These are phyloP conservation scores for Lipomyces yamadae DNA, from an alignment of 805 yeast genomes.

Conservation along the genomic window DNA sequence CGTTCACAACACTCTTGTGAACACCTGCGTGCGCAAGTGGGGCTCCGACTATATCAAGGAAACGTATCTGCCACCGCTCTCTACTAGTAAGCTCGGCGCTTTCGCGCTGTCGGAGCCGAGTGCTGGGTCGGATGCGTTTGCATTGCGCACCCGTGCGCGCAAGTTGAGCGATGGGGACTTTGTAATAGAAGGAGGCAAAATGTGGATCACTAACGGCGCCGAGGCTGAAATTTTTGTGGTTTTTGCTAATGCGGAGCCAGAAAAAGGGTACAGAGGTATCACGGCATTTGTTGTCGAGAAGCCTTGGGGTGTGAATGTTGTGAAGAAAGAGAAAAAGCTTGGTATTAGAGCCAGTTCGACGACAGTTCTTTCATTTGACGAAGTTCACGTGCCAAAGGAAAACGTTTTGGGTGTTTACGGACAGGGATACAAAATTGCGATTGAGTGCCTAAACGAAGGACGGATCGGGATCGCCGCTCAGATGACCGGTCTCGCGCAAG, in stretches of 20 bases:
- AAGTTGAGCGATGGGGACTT: slow-evolving; percentile 49
- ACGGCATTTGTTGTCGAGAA: slow-evolving; percentile 52
- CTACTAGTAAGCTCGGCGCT: slow-evolving; percentile 47
- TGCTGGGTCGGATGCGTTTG: slow-evolving; percentile 54
- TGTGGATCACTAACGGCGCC: slow-evolving; percentile 54
- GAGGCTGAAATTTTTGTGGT: slow-evolving; percentile 52
- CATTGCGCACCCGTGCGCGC: slow-evolving; percentile 49
- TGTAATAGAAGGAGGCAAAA: slow-evolving; percentile 50
- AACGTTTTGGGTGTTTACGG: slow-evolving; percentile 52
- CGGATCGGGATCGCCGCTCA: slow-evolving; percentile 55
- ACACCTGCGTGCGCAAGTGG: slow-evolving; percentile 49
- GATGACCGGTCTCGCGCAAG: slow-evolving; percentile 53
- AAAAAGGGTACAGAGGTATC: slow-evolving; percentile 52
- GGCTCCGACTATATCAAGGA: slow-evolving; percentile 48
- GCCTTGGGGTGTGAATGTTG: slow-evolving; percentile 50
- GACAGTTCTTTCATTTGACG: slow-evolving; percentile 50
- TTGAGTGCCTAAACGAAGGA: slow-evolving; percentile 52
- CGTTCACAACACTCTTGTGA: slow-evolving; percentile 54
- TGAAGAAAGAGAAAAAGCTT: slow-evolving; percentile 53
- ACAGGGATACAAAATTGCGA: slow-evolving; percentile 54
- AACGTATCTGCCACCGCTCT: slow-evolving; percentile 50
- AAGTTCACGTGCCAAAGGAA: slow-evolving; percentile 50
- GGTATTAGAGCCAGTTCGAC: slow-evolving; percentile 53
- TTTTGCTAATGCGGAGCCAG: slow-evolving; percentile 51
- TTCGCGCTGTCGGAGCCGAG: slow-evolving; percentile 51